These are phyloP conservation scores for Dioscorea alata DNA, from an alignment of 106 monocot genomes.

Conservation along the genomic window DNA sequence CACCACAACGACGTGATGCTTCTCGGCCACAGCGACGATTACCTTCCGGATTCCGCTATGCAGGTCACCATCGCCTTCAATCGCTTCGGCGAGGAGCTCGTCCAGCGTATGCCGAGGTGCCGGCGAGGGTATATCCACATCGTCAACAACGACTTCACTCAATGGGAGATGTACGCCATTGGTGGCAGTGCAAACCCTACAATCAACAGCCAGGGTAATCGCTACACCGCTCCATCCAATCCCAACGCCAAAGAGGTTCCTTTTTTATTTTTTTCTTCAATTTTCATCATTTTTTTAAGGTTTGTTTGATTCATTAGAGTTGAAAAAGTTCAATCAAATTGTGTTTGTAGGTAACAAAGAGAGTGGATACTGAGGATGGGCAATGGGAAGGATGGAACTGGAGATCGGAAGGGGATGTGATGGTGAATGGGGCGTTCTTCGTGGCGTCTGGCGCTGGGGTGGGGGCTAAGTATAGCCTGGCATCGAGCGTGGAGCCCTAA, in stretches of 20 bases:
- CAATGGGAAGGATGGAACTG: slow-evolving; percentile 82
- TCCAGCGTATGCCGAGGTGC: slow-evolving; percentile 70
- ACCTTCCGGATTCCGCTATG: slow-evolving; percentile 48
- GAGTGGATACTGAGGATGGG: slow-evolving; percentile 44
- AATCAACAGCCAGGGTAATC: slow-evolving; percentile 72
- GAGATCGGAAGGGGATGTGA: slow-evolving; percentile 82
- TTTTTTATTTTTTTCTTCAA: no score
- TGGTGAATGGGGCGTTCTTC: slow-evolving; percentile 90
- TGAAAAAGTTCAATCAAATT: no score
- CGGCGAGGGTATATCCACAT: slow-evolving; percentile 58
- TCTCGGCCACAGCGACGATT: slow-evolving; percentile 59
- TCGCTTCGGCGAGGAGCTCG: slow-evolving; percentile 46
- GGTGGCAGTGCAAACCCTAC: slow-evolving; percentile 67
- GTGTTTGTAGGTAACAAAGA: slow-evolving; percentile 48
- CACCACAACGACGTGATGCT: slow-evolving; percentile 80
- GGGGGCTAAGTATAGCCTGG: slow-evolving; percentile 33
- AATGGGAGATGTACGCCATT: slow-evolving; percentile 78
- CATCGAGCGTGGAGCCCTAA: slow-evolving; percentile 38
- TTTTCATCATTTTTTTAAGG: no score
- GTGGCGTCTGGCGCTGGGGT: slow-evolving; percentile 75
- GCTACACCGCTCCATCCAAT: slow-evolving; percentile 47
- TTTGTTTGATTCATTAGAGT: no score
- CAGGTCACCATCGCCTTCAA: slow-evolving; percentile 87
- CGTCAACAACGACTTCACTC: slow-evolving; percentile 63
- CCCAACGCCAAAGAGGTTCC: slow-evolving; percentile 45